Evolutionary conservation across 1,139 yeast genomes (phyloP), one percentile per base, ranked within the genome.

Genomic region (Kazachstania sp.): DNA sequence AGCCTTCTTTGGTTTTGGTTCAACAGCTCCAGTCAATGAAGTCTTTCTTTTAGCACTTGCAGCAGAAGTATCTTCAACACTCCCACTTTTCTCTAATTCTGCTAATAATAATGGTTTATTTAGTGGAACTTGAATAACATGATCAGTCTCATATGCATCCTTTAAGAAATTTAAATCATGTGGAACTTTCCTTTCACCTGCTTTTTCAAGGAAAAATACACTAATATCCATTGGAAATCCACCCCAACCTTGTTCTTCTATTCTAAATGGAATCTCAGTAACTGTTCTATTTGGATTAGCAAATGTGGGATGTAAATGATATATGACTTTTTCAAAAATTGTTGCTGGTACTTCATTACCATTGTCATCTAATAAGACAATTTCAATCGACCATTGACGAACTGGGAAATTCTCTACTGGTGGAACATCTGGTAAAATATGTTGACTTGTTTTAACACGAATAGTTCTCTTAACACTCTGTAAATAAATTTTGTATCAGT

Each of bases 211-310:
- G 49, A 86, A 72, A 55, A 83, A 86, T 49, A 88, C 72, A 18
- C 86, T 75, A 54, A 92, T 82, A 44, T 86, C 87, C 62, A 92
- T 77, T 63, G 90, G 96, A 61, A 90, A 90, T 58, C 92, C 98
- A 63, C 98, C 98, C 98, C 98, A 92, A 43, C 98, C 98, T 71
- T 87, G 84, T 67, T 92, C 98, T 63, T 82, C 86, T 47, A 92
- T 83, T 61, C 71, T 77, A 70, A 90, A 92, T n/a, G 98, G 98
- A 19, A 86, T 79, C 60, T 81, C 81, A 61, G 86, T 87, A 60
- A 87, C 67, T 7, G 83, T 74, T 68, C 97, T 77, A 54, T 78
- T 81, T 11, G 97, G 98, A 65, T 87, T 87, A 47, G 81, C 79
- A 68, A 92, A 92, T 13, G 98, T 92, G 36, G 97, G 97, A 71